Base-by-base conservation (phyloP, 345 rosid species). In the Trapa bicornis region DNA sequence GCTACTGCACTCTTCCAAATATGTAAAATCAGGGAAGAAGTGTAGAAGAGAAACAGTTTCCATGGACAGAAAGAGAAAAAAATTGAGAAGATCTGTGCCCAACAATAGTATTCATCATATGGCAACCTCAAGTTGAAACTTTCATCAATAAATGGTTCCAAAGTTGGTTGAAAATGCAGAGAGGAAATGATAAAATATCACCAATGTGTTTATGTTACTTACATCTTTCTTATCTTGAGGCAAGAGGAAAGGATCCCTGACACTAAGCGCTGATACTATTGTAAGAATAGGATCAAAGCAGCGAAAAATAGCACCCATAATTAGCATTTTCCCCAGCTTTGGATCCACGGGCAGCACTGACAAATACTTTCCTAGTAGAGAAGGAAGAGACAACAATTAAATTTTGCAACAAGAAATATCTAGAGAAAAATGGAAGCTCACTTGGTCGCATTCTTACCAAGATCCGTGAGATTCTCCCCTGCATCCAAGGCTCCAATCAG, bases 161-260 rank as follows among this genome's bases (percentile, higher is more conserved):
- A 50, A 50, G 5, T 14, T 50, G 16, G 54, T 14, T 50, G 54
- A 17, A 17, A 50, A 50, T 50, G 54, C 17, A 50, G 17, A 54
- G 6, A 54, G 60, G 32, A 22, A n/a, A 54, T n/a, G 22, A 17
- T 29, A 54, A 11, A n/a, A 54, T 8, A 54, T 54, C 17, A 29
- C 32, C 8, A 8, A 6, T 6, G 9, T 17, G 60, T 0, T n/a
- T 17, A 65, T 56, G 36, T 47, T 70, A 82, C 91, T 85, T 83
- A 94, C 97, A 75, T 89, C 96, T 72, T 87, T 94, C 74, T 94
- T 94, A 39, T 94, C 97, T 77, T 91, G 97, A 74, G 99, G 99
- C 77, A 94, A 79, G 68, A 94, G 96, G 78, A 94, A 94, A 77
- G 99, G 99, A 77, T 94, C 99, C 79, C 90, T 83, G 72, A 89